These are phyloP conservation scores for Cryptococcus sp. DNA, from an alignment of 1,284 basidiomycete species.

Conservation along the genomic window DNA sequence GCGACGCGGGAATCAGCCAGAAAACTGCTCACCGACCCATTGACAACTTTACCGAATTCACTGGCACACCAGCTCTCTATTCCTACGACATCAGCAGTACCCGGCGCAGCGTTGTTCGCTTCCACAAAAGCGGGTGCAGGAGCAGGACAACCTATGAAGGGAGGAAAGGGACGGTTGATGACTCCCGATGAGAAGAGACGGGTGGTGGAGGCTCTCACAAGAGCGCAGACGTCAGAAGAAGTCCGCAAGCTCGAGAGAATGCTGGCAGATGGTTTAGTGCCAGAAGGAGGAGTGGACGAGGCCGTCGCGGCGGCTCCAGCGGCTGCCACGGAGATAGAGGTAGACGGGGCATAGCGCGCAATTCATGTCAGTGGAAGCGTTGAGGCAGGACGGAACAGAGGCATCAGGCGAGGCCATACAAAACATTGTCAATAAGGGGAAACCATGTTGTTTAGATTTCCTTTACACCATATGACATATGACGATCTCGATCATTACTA, in stretches of 20 bases:
- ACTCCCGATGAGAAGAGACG: conserved; percentile 88
- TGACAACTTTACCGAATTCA: conserved; percentile 71
- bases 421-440: no score
- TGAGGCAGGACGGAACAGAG: no score
- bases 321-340: neutral
- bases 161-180: conserved; percentile 69
- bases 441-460: no score
- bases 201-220: conserved; percentile 85
- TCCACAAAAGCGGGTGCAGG: conserved; percentile 24
- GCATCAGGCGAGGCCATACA: no score
- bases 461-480: no score
- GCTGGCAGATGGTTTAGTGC: conserved; percentile 81
- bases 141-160: conserved; percentile 22
- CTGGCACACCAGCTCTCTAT: conserved; percentile 76
- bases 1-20: conserved; percentile 76
- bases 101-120: conserved; percentile 57
- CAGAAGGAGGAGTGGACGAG: conserved; percentile 51
- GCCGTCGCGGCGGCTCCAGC: conserved; percentile 6
- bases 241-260: conserved; percentile 83
- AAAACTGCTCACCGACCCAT: conserved; percentile 70
- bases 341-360: neutral
- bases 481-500: conserved; percentile 6
- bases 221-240: conserved; percentile 87
- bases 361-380: neutral
- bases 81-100: conserved; percentile 65